Conservation (phyloP, 2,329 filamentous ascomycete genomes). For the Claviceps maximensis region DNA sequence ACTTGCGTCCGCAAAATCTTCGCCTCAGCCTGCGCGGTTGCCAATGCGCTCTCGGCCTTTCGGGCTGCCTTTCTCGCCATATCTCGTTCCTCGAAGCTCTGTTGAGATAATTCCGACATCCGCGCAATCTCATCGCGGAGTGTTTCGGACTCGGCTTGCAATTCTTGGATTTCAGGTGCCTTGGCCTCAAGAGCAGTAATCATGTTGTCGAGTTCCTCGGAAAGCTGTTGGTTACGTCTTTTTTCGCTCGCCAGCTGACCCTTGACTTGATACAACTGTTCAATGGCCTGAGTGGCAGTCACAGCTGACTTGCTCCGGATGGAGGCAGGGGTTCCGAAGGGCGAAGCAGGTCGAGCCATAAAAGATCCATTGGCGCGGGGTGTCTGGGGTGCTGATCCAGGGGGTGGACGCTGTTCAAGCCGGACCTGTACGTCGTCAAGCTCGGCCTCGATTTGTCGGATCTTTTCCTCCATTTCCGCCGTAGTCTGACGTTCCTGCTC, state of each 20-base stretch:
- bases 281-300: slow-evolving; percentile 49
- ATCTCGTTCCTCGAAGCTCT: slow-evolving; percentile 70
- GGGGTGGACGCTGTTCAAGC: slow-evolving; percentile 27
- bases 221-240: slow-evolving; percentile 60
- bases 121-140: slow-evolving; percentile 70
- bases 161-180: slow-evolving; percentile 76
- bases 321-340: slow-evolving; percentile 48
- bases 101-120: slow-evolving; percentile 73
- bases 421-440: slow-evolving; percentile 39
- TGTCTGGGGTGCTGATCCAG: slow-evolving; percentile 44
- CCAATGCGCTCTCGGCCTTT: slow-evolving; percentile 63
- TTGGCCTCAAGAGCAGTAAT: slow-evolving; percentile 73
- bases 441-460: slow-evolving; percentile 38
- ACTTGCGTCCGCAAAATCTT: slow-evolving; percentile 76
- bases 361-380: slow-evolving; percentile 45
- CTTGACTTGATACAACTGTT: slow-evolving; percentile 55
- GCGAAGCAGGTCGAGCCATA: slow-evolving; percentile 40
- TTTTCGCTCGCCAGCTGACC: slow-evolving; percentile 61
- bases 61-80: slow-evolving; percentile 62
- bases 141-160: slow-evolving; percentile 67
- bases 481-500: slow-evolving; percentile 38
- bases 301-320: slow-evolving; percentile 41
- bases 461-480: slow-evolving; percentile 32
- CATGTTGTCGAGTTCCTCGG: slow-evolving; percentile 71
- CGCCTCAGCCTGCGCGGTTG: slow-evolving; percentile 50